Percentiles rank a stretch among this genome's conserved stretches.
Evolutionary conservation across 108 stramenopile genomes (phyloP).

Genomic region (Conticribra weissflogii): DNA sequence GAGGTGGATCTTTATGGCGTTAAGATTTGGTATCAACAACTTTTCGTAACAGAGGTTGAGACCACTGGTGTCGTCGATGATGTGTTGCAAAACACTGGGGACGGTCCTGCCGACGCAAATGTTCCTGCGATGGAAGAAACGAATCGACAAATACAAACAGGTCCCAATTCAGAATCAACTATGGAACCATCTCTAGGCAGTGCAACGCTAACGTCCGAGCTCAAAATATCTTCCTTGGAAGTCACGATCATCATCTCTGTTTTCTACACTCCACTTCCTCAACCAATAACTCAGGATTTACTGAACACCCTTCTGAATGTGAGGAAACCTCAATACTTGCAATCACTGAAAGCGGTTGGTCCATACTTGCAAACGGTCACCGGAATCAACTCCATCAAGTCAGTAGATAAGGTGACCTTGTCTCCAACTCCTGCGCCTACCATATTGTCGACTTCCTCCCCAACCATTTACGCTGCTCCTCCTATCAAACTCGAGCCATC

Average conservation of each 20-base stretch:
- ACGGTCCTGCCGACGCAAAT: background rate
- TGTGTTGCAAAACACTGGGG: background rate
- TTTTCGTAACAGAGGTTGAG: background rate
- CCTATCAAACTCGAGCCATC: background rate
- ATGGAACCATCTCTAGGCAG: background rate
- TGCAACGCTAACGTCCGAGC: background rate
- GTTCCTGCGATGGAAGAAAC: background rate
- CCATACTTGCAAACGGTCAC: background rate
- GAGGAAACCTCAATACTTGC: background rate
- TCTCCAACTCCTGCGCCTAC: background rate
- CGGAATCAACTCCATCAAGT: background rate
- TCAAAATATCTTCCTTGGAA: background rate
- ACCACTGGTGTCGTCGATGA: background rate
- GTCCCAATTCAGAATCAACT: constrained; percentile 3
- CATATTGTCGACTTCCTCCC: background rate
- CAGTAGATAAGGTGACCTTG: background rate
- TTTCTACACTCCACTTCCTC: background rate
- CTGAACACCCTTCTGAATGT: background rate
- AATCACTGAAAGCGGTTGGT: constrained; percentile 1
- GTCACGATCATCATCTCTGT: constrained; percentile 7
- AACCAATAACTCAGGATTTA: constrained; percentile 13
- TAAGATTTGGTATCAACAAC: constrained; percentile 20
- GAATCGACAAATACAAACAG: background rate
- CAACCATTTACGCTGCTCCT: background rate
- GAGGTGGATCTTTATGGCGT: constrained; percentile 13